phyloP scores from a whole-genome alignment of 1,284 basidiomycete genomes.

The Puccinia horiana region DNA sequence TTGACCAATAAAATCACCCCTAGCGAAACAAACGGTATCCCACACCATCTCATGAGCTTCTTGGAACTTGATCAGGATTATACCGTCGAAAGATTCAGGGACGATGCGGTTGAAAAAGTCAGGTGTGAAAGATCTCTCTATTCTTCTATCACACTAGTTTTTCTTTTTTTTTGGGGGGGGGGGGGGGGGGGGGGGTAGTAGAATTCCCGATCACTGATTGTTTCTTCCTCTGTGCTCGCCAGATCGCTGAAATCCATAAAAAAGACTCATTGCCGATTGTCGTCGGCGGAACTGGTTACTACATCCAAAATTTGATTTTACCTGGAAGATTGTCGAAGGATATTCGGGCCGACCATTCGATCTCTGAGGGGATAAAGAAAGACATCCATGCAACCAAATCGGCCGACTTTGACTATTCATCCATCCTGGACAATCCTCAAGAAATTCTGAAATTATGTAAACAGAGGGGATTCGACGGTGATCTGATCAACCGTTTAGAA shows the following conservation, averaged over 20 bases:
- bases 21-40: slow-evolving; percentile 75
- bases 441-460: slow-evolving; percentile 16
- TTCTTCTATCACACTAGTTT: background rate
- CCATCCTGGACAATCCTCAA: background rate
- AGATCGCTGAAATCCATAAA: slow-evolving; percentile 72
- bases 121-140: slow-evolving; percentile 33
- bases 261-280: slow-evolving; percentile 75
- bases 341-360: background rate
- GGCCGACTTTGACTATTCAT: background rate
- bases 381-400: slow-evolving; percentile 37
- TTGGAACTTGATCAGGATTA: slow-evolving; percentile 83
- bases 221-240: background rate
- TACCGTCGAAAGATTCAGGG: slow-evolving; percentile 61
- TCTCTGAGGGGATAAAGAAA: slow-evolving; percentile 31
- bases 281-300: slow-evolving; percentile 94
- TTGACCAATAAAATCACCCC: slow-evolving; percentile 91
- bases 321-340: slow-evolving; percentile 58
- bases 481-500: slow-evolving; percentile 27
- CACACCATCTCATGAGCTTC: slow-evolving; percentile 85
- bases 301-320: slow-evolving; percentile 81
- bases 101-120: slow-evolving; percentile 55
- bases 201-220: background rate
- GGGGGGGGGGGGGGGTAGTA: no score
- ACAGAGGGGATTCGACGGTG: slow-evolving; percentile 43
- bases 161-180: background rate